phyloP scores from a whole-genome alignment of 2,329 filamentous ascomycete genomes.

The Pseudogymnoascus sp. region DNA sequence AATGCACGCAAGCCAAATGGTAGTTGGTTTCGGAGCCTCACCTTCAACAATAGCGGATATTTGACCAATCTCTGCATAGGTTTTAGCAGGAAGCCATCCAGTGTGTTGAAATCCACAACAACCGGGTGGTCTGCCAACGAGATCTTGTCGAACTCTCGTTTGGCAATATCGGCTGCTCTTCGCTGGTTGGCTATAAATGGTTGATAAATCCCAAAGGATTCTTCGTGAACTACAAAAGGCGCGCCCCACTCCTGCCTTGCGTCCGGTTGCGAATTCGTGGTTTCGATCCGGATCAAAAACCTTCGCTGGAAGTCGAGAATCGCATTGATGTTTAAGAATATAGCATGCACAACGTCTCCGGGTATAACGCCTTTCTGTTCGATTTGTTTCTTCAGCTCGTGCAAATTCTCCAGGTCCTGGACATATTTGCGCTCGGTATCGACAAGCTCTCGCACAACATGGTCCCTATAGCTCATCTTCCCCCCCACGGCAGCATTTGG shows the following conservation, averaged over 20 bases:
- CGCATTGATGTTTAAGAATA: conserved; percentile 92
- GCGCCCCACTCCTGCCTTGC: conserved; percentile 85
- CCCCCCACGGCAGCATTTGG: conserved; percentile 47
- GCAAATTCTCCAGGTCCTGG: conserved; percentile 88
- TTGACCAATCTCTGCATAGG: conserved; percentile 94
- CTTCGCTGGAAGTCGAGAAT: conserved; percentile 92
- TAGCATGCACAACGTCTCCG: conserved; percentile 85
- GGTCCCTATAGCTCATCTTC: conserved; percentile 67
- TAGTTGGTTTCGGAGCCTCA: conserved; percentile 31
- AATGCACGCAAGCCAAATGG: not conserved
- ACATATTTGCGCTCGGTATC: conserved; percentile 97
- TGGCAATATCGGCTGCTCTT: conserved; percentile 78
- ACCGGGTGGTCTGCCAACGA: conserved; percentile 67
- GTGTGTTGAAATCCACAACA: conserved; percentile 75
- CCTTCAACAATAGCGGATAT: conserved; percentile 83
- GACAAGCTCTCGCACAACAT: conserved; percentile 85
- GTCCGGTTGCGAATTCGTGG: conserved; percentile 77
- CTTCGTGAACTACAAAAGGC: conserved; percentile 79
- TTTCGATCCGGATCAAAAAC: conserved; percentile 92
- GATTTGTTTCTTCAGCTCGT: conserved; percentile 82
- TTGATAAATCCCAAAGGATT: conserved; percentile 86
- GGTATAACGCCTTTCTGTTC: conserved; percentile 83
- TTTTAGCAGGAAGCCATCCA: conserved; percentile 90
- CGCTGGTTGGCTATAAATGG: conserved; percentile 96
- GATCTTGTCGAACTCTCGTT: conserved; percentile 82